Base-by-base conservation (phyloP, 78 protist species). In the Trichosphaerium sp. region DNA sequence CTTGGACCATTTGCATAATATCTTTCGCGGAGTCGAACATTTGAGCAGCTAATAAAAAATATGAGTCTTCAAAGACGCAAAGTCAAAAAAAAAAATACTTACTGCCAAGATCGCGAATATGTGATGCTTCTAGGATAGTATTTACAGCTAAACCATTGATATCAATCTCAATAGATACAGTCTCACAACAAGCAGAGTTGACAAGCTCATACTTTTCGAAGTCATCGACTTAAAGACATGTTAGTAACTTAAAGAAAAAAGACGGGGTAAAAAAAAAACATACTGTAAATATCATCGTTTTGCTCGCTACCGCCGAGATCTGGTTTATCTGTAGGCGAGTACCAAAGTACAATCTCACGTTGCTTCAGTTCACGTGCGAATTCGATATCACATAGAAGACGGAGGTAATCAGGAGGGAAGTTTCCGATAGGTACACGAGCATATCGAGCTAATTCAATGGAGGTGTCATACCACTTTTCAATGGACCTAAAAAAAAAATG, bases 281-380 rank as follows among this genome's bases (percentile, higher is more conserved):
- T 34, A 12, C 11, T 35, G 11, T 6, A 54, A 32, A 32, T 15
- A 31, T 39, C 15, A 28, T 90, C 93, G 38, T 90, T 91, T 35
- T 71, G 78, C 74, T 90, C 86, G 0, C 71, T 43, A 3, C 93
- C 96, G 23, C 96, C 96, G 12, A 90, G 70, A 48, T 90, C 95
- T 0, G 95, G 90, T 31, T 42, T 67, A 10, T 26, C 43, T 11
- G 76, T 29, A n/a, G 14, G 63, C 4, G 89, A 78, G 51, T 42
- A n/a, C 96, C 96, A 91, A 37, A 76, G 66, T 14, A 91, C 41
- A 37, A 52, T 70, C 7, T 68, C 51, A 6, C 38, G 32, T 0
- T 74, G 44, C 10, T n/a, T 3, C 34, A 89, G 41, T 14, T 26
- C 31, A 42, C 94, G 81, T 11, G 79, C 66, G 42, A 40, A 83